Conservation (phyloP, 371 early-diverging fungal genomes). For the Batkoa obscura region DNA sequence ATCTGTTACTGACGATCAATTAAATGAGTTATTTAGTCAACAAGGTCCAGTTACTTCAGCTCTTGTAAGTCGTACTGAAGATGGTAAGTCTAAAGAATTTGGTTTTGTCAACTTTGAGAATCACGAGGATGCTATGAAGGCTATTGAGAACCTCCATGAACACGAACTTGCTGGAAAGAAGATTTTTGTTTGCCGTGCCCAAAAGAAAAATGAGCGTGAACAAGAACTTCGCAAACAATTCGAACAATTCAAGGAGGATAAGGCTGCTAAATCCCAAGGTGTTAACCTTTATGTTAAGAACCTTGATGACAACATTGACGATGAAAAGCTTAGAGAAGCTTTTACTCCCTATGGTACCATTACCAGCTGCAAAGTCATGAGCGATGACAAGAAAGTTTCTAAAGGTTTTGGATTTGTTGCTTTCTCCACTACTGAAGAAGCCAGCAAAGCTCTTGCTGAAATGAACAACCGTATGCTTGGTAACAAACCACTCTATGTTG, state of each 20-base stretch:
- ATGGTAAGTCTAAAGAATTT: constrained; percentile 76
- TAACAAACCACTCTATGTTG: constrained; percentile 93
- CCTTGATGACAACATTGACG: constrained; percentile 87
- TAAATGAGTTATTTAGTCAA: constrained; percentile 60
- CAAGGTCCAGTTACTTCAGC: constrained; percentile 82
- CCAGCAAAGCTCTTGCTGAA: constrained; percentile 76
- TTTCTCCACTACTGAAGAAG: constrained; percentile 79
- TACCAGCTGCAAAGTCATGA: constrained; percentile 94
- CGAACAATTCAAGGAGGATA: constrained; percentile 83
- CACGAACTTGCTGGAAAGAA: constrained; percentile 76
- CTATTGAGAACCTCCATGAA: constrained; percentile 89
- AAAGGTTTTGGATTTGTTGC: constrained; percentile 85
- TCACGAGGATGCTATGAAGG: constrained; percentile 79
- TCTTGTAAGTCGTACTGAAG: constrained; percentile 48
- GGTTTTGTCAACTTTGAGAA: constrained; percentile 93
- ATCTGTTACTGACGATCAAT: constrained; percentile 60
- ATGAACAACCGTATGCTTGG: constrained; percentile 84
- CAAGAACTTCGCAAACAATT: constrained; percentile 87
- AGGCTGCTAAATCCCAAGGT: constrained; percentile 91
- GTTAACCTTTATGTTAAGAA: constrained; percentile 97
- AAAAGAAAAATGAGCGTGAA: constrained; percentile 95
- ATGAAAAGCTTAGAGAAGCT: constrained; percentile 86
- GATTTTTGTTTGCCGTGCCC: constrained; percentile 94
- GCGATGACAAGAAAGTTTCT: constrained; percentile 66
- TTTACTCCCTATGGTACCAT: constrained; percentile 89